A percentile compares a stretch with the other conserved stretches of the same genome.
These are phyloP conservation scores for Abelmoschus esculentus DNA, from an alignment of 345 rosid species.

Conservation along the genomic window DNA sequence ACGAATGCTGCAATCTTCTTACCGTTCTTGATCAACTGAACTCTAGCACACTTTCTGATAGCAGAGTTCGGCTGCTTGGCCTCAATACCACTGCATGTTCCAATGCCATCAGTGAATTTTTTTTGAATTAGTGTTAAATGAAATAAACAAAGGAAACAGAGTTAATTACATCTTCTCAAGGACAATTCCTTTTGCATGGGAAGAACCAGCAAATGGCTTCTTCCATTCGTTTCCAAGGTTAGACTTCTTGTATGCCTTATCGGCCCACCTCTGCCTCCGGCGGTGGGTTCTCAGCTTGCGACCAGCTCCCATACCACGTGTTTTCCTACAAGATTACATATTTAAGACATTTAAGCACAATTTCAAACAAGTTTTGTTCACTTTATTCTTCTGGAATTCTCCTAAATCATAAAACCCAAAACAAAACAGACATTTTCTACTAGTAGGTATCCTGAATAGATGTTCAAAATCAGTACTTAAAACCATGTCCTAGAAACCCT, in stretches of 20 bases:
- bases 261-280: conserved; percentile 85
- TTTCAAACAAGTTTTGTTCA: background rate
- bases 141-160: background rate
- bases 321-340: conserved; percentile 37
- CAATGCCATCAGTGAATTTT: background rate
- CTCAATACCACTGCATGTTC: conserved; percentile 66
- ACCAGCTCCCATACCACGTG: conserved; percentile 74
- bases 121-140: background rate
- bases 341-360: background rate
- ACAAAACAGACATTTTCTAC: background rate
- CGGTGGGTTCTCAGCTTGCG: conserved; percentile 79
- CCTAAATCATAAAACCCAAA: background rate
- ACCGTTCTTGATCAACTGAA: conserved; percentile 85
- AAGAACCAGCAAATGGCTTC: conserved; percentile 82
- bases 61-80: conserved; percentile 99
- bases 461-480: background rate
- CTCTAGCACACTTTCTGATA: conserved; percentile 89
- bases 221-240: conserved; percentile 89
- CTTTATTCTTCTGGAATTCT: background rate
- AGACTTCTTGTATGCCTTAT: conserved; percentile 79
- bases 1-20: conserved; percentile 98
- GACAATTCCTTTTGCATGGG: conserved; percentile 76
- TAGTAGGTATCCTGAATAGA: background rate
- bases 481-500: too few species aligned
- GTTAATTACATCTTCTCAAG: conserved; percentile 54